A percentile compares a stretch with the other conserved stretches of the same genome.
Conservation (phyloP, 2,329 filamentous ascomycete genomes). For the Calonectria leucothoes region DNA sequence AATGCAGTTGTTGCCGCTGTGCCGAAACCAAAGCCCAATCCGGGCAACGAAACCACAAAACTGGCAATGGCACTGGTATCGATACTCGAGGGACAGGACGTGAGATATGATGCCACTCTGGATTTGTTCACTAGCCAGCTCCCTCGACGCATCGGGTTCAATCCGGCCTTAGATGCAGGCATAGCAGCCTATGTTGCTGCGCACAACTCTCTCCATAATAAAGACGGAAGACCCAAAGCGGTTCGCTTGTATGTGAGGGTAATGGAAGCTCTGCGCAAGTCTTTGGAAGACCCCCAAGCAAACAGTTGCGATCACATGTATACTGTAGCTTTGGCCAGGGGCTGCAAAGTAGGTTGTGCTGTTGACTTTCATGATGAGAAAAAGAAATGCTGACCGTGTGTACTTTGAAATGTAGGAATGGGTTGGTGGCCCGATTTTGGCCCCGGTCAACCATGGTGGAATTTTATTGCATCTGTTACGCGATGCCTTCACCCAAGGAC, state of each 20-base stretch:
- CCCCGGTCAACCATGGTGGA: background rate
- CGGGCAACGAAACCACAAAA: background rate
- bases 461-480: background rate
- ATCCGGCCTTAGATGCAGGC: background rate
- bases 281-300: background rate
- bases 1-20: background rate
- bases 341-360: background rate
- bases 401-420: background rate
- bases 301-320: background rate
- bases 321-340: background rate
- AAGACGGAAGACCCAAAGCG: background rate
- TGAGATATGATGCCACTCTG: background rate
- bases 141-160: background rate
- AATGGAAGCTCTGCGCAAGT: background rate
- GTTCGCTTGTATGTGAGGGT: background rate
- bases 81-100: background rate
- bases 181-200: background rate
- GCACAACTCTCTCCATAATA: background rate
- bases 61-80: background rate
- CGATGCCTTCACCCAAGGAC: background rate
- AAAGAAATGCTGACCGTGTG: background rate
- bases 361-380: background rate
- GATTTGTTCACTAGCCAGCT: background rate
- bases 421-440: background rate
- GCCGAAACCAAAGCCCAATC: background rate